phyloP scores from a whole-genome alignment of 2,329 filamentous ascomycete species.

The Aspergillus piperis region DNA sequence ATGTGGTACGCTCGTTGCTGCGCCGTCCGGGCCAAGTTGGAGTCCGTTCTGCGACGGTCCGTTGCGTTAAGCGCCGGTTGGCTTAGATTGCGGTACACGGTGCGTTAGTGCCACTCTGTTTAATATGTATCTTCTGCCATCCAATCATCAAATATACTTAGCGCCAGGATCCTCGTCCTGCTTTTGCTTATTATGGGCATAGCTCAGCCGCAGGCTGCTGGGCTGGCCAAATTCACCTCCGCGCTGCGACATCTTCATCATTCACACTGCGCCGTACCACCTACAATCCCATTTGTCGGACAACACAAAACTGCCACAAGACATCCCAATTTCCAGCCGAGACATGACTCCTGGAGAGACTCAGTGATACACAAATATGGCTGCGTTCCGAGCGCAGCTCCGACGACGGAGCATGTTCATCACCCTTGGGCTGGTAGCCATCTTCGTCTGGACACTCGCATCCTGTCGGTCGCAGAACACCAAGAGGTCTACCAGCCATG shows the following conservation, averaged over 20 bases:
- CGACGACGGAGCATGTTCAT: slow-evolving; percentile 3
- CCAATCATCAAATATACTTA: background rate
- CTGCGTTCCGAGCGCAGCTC: background rate
- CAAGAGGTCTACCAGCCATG: background rate
- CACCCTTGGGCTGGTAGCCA: background rate
- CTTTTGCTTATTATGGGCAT: background rate
- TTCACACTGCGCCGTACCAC: background rate
- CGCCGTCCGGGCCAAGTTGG: too few species aligned
- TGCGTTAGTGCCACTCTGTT: too few species aligned
- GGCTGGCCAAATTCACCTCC: background rate
- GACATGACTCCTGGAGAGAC: background rate
- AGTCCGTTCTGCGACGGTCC: too few species aligned
- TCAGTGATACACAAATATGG: background rate
- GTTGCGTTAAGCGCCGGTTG: too few species aligned
- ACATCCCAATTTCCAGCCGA: background rate
- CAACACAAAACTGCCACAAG: too few species aligned
- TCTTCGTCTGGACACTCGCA: background rate
- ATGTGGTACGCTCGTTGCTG: too few species aligned
- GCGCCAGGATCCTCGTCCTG: background rate
- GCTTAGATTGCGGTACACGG: too few species aligned
- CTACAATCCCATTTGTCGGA: too few species aligned
- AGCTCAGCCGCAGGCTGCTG: background rate
- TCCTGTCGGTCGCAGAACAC: background rate
- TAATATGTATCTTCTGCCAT: background rate
- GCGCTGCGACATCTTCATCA: background rate